Percentiles rank a stretch among this genome's conserved stretches.
phyloP scores from a whole-genome alignment of 768 basidiomycete species.

The Lentinus tigrinus region DNA sequence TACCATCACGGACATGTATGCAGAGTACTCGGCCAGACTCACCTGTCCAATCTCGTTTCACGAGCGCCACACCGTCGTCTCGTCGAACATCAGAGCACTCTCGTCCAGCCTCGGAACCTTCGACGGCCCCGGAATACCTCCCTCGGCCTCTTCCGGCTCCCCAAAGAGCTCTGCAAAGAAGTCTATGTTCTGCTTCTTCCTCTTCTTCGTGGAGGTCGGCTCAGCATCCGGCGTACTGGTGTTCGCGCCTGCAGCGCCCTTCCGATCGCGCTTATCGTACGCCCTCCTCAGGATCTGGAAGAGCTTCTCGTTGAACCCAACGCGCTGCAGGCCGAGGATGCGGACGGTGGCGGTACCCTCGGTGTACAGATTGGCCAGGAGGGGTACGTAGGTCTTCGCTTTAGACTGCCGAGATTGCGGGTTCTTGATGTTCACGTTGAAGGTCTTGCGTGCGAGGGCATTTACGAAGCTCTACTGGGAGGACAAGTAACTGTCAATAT shows the following conservation, averaged over 20 bases:
- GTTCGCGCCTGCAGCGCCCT: neutral
- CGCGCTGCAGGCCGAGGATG: slow-evolving; percentile 13
- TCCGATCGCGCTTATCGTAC: neutral
- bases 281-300: slow-evolving; percentile 2
- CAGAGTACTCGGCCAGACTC: too few species aligned
- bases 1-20: too few species aligned
- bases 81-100: neutral
- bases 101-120: neutral
- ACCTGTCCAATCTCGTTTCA: neutral
- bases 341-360: neutral
- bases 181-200: neutral
- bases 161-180: neutral
- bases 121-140: neutral
- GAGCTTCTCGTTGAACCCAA: slow-evolving; percentile 13
- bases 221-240: neutral
- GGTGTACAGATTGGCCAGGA: neutral
- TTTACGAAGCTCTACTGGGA: neutral
- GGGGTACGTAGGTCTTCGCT: slow-evolving; percentile 4
- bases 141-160: neutral
- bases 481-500: too few species aligned
- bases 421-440: neutral
- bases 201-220: neutral
- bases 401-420: slow-evolving; percentile 1
- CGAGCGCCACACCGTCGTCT: neutral
- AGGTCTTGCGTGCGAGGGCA: slow-evolving; percentile 1